Percentiles rank a stretch among this genome's conserved stretches.
These are phyloP conservation scores for Exsudoporus frostii DNA, from an alignment of 768 basidiomycete species.

Conservation along the genomic window DNA sequence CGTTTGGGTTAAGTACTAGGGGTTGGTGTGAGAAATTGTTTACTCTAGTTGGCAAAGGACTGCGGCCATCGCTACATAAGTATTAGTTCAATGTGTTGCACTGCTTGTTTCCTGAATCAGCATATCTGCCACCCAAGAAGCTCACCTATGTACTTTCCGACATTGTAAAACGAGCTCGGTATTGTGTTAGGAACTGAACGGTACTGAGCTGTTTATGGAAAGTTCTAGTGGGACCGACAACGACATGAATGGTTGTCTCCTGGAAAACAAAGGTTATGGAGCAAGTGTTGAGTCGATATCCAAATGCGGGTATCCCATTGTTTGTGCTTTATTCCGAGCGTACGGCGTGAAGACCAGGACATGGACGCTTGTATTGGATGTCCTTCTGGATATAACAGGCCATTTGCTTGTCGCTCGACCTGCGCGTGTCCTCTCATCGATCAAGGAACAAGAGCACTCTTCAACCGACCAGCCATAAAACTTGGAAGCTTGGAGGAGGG, in stretches of 20 bases:
- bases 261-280: background rate
- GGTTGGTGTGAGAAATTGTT: too few species aligned
- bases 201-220: background rate
- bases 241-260: too few species aligned
- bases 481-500: background rate
- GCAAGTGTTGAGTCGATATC: background rate
- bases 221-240: background rate
- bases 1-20: too few species aligned
- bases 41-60: too few species aligned
- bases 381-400: constrained; percentile 4
- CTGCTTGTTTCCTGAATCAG: too few species aligned
- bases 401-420: constrained; percentile 12
- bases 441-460: constrained; percentile 18
- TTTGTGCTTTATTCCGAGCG: background rate
- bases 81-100: too few species aligned
- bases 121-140: too few species aligned
- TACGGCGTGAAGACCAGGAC: background rate
- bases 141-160: too few species aligned
- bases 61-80: too few species aligned
- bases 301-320: constrained; percentile 9
- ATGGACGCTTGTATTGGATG: constrained; percentile 9
- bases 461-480: constrained; percentile 21
- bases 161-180: background rate
- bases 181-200: background rate
- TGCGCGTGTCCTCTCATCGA: background rate